Percentiles rank a stretch among this genome's conserved stretches.
Evolutionary conservation across 2,329 filamentous ascomycete species (phyloP).

Genomic region (Aspergillus novofumigatus): DNA sequence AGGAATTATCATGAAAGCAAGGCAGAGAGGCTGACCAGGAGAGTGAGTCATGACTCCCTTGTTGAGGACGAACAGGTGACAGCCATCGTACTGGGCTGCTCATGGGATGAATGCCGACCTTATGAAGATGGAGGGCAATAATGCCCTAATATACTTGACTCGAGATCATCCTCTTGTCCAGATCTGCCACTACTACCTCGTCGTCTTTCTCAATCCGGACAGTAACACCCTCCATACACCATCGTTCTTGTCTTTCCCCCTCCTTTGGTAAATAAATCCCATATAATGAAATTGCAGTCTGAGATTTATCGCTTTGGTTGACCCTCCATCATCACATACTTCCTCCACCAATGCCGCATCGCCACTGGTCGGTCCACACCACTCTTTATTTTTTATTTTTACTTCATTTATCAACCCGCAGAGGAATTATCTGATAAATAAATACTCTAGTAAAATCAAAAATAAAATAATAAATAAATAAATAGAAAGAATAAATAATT

Average conservation of each 20-base stretch:
- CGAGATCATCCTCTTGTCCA: neutral
- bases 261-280: neutral
- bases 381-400: neutral
- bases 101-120: constrained; percentile 18
- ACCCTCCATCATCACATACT: constrained; percentile 11
- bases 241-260: neutral
- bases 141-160: constrained; percentile 3
- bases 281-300: neutral
- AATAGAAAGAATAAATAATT: neutral
- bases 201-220: constrained; percentile 12
- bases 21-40: constrained; percentile 10
- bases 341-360: constrained; percentile 1
- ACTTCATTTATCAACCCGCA: neutral
- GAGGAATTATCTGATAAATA: constrained; percentile 11
- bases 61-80: constrained; percentile 20
- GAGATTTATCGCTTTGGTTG: constrained; percentile 2
- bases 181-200: neutral
- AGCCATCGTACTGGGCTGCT: constrained; percentile 21
- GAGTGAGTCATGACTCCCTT: constrained; percentile 21
- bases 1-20: neutral
- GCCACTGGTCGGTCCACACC: constrained; percentile 1
- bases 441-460: neutral
- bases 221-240: constrained; percentile 23
- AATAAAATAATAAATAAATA: no score
- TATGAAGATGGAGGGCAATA: constrained; percentile 2